Base-by-base conservation (phyloP, 148 eudicot genomes). In the Camellia lanceoleosa region DNA sequence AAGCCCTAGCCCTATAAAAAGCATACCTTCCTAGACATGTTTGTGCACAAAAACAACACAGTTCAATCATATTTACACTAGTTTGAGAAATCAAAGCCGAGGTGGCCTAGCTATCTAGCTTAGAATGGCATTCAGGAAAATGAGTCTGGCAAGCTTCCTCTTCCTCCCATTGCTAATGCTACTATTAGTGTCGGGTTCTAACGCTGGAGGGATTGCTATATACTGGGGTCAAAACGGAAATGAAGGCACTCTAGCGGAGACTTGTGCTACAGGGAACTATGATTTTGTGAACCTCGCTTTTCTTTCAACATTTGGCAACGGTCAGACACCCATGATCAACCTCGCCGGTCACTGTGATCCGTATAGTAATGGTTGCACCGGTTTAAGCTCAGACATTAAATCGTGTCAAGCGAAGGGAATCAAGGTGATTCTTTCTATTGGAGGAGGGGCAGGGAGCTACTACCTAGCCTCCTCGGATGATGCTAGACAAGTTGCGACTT, bases 281-380 rank as follows among this genome's bases (percentile, higher is more conserved):
- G 56, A 80, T 11, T 80, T 61, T 16, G 81, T 82, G 8, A 78
- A 69, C 77, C 13, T 83, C 43, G 75, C 80, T 6, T 83, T 83
- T 55, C 83, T 83, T 5, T 23, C 83, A 43, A 79, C 82, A 18
- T 83, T 83, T 16, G 83, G 83, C 16, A 83, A 71, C 46, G 85
- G 85, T 0, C 82, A 70, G 46, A 64, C 86, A 16, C 75, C 81
- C 12, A 47, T 64, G 79, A 63, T 82, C 68, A 73, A 82, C 44
- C 77, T 77, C 16, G 83, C 80, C 1, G 68, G 80, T 14, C 83
- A 80, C 20, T 75, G 80, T 63, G 86, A 80, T 76, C 81, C 81
- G 1, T 76, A 18, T 9, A 42, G 19, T 20, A 80, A 66, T 49
- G 83, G 83, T 1, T 84, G 80, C 75, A 77, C 74, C 9, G 58